These are phyloP conservation scores for Ogataea ramenticola DNA, from an alignment of 805 yeast genomes.

Conservation along the genomic window DNA sequence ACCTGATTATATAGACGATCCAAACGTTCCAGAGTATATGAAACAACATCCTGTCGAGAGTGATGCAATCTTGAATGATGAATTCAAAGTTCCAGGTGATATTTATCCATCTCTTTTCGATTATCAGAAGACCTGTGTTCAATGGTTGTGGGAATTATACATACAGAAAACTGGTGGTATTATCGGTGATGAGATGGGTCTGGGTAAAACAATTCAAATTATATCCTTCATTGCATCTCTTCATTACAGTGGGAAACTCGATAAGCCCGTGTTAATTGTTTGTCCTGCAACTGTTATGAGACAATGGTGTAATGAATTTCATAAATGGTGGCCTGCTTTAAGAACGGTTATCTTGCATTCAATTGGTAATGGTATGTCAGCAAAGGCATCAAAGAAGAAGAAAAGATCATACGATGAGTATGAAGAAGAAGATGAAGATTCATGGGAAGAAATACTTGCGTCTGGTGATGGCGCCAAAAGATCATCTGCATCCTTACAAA, in stretches of 20 bases:
- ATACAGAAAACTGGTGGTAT: constrained; percentile 90
- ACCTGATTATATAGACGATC: constrained; percentile 21
- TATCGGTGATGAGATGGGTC: constrained; percentile 96
- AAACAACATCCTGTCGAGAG: constrained; percentile 71
- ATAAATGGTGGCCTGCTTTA: constrained; percentile 97
- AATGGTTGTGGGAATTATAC: constrained; percentile 95
- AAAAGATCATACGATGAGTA: too few relatives aligned
- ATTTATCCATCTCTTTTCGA: constrained; percentile 81
- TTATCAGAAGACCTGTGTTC: constrained; percentile 93
- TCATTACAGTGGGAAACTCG: constrained; percentile 69
- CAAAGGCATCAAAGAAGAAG: constrained; percentile 15
- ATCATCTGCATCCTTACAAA: constrained; percentile 19
- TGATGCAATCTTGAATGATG: constrained; percentile 67
- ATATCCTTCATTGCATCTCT: constrained; percentile 87
- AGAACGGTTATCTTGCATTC: constrained; percentile 83
- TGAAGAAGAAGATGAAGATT: constrained; percentile 41
- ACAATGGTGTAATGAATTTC: constrained; percentile 97
- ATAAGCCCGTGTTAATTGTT: constrained; percentile 76
- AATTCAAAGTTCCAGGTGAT: constrained; percentile 81
- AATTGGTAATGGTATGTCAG: constrained; percentile 80
- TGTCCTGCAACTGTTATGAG: constrained; percentile 96
- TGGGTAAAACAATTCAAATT: constrained; percentile 92
- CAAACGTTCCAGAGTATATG: constrained; percentile 49
- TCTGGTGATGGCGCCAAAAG: constrained; percentile 22
- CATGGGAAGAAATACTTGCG: constrained; percentile 39